phyloP scores from a whole-genome alignment of 768 basidiomycete genomes.

The Xanthoconium stramineum region DNA sequence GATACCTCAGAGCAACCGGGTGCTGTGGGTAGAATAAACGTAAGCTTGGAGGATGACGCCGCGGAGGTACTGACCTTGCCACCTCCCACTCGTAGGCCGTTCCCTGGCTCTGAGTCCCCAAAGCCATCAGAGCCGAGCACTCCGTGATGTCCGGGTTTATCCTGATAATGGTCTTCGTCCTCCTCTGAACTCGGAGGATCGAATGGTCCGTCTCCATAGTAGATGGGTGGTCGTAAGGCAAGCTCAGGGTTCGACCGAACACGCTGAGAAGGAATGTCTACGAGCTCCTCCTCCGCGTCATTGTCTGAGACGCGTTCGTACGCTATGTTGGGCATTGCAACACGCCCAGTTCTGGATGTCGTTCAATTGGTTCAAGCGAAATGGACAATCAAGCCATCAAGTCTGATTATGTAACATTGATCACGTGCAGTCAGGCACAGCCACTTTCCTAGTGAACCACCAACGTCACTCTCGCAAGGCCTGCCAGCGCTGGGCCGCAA shows the following conservation, averaged over 20 bases:
- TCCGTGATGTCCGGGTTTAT: conserved; percentile 37
- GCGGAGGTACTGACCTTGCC: conserved; percentile 32
- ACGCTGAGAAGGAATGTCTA: conserved; percentile 7
- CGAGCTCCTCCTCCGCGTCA: conserved; percentile 23
- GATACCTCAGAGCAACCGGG: conserved; percentile 52
- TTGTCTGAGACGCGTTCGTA: conserved; percentile 31
- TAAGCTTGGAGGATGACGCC: conserved; percentile 1
- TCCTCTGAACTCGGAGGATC: conserved; percentile 79
- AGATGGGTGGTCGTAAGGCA: conserved; percentile 35
- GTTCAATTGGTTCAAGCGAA: background rate
- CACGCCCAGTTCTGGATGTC: conserved; percentile 3
- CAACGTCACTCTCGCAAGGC: background rate
- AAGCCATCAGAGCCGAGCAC: conserved; percentile 5
- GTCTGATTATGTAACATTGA: conserved; percentile 5
- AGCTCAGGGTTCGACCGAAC: conserved; percentile 5
- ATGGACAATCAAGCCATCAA: conserved; percentile 9
- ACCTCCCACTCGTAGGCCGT: conserved; percentile 34
- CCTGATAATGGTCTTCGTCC: conserved; percentile 44
- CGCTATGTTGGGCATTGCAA: conserved; percentile 24
- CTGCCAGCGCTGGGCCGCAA: background rate
- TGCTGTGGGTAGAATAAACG: conserved; percentile 33
- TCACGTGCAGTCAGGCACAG: conserved; percentile 12
- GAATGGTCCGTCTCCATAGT: conserved; percentile 77
- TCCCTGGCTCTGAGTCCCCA: conserved; percentile 27
- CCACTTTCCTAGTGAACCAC: background rate